Conservation (phyloP, 108 stramenopile genomes). For the Thalassiosira profunda region DNA sequence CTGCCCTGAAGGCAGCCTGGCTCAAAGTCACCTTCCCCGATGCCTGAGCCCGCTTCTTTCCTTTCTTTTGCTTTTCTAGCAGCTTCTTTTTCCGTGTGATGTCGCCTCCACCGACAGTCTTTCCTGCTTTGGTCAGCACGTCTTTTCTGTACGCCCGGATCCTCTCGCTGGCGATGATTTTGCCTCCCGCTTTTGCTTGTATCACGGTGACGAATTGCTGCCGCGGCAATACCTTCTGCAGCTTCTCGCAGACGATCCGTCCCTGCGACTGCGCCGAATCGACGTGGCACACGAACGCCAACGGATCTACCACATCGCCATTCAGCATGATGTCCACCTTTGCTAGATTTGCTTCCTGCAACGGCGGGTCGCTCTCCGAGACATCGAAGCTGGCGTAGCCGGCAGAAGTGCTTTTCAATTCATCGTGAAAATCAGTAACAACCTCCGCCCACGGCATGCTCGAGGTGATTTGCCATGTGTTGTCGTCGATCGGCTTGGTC, state of each 20-base stretch:
- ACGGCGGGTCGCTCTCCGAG: constrained; percentile 68
- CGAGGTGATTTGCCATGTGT: constrained; percentile 83
- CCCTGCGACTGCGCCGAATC: constrained; percentile 80
- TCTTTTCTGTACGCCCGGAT: constrained; percentile 97
- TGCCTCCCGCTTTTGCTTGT: constrained; percentile 95
- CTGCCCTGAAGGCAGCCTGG: constrained; percentile 97
- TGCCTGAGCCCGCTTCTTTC: constrained; percentile 96
- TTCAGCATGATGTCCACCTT: constrained; percentile 98
- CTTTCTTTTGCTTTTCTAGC: constrained; percentile 97
- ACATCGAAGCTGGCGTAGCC: constrained; percentile 85
- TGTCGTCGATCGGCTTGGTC: constrained; percentile 85
- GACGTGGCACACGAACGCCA: constrained; percentile 94
- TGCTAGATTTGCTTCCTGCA: constrained; percentile 76
- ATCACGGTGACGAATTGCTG: constrained; percentile 99
- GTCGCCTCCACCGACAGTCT: constrained; percentile 98
- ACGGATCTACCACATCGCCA: constrained; percentile 89
- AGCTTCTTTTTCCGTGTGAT: constrained; percentile 98
- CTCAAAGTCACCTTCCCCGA: constrained; percentile 94
- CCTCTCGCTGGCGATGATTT: constrained; percentile 84
- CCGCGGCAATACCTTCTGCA: constrained; percentile 92
- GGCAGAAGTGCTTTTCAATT: constrained; percentile 78
- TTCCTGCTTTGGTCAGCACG: constrained; percentile 93
- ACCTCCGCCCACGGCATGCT: constrained; percentile 94
- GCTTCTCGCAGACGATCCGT: constrained; percentile 87
- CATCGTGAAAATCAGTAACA: constrained; percentile 87